A percentile compares a stretch with the other conserved stretches of the same genome.
These are phyloP conservation scores for Hypoxylon cercidicola DNA, from an alignment of 495 filamentous ascomycete species.

Conservation along the genomic window DNA sequence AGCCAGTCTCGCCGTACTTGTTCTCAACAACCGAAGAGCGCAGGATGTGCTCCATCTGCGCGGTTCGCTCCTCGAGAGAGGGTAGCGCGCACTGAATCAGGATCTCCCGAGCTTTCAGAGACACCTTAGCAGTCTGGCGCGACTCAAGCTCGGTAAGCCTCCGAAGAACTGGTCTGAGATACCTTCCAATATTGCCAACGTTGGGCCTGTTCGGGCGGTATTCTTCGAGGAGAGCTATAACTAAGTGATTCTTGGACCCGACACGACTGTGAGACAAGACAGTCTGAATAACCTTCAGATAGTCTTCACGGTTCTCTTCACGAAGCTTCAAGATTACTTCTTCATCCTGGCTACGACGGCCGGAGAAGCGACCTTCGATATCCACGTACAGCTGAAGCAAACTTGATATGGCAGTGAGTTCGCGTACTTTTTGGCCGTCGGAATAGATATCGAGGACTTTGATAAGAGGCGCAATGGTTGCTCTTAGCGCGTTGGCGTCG, in stretches of 20 bases:
- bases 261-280: constrained; percentile 95
- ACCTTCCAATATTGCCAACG: constrained; percentile 84
- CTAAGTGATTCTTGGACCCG: constrained; percentile 91
- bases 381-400: constrained; percentile 82
- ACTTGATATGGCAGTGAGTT: constrained; percentile 82
- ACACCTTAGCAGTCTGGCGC: constrained; percentile 90
- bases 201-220: constrained; percentile 95
- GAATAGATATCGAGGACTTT: constrained; percentile 84
- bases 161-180: constrained; percentile 84
- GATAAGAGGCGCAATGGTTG: constrained; percentile 78
- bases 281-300: constrained; percentile 80
- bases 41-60: constrained; percentile 98
- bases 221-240: constrained; percentile 90
- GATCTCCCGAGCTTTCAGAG: constrained; percentile 94
- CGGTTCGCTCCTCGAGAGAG: constrained; percentile 90
- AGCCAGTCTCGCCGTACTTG: constrained; percentile 94
- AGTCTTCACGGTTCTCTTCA: constrained; percentile 95
- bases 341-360: constrained; percentile 85
- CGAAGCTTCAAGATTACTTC: constrained; percentile 93
- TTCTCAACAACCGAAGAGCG: constrained; percentile 97
- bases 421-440: constrained; percentile 91
- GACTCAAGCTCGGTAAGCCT: constrained; percentile 93
- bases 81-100: constrained; percentile 97
- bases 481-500: constrained; percentile 72
- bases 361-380: constrained; percentile 87